Percentiles rank a stretch among this genome's conserved stretches.
These are phyloP conservation scores for Drechslera avenae DNA, from an alignment of 2,329 filamentous ascomycete species.

Conservation along the genomic window DNA sequence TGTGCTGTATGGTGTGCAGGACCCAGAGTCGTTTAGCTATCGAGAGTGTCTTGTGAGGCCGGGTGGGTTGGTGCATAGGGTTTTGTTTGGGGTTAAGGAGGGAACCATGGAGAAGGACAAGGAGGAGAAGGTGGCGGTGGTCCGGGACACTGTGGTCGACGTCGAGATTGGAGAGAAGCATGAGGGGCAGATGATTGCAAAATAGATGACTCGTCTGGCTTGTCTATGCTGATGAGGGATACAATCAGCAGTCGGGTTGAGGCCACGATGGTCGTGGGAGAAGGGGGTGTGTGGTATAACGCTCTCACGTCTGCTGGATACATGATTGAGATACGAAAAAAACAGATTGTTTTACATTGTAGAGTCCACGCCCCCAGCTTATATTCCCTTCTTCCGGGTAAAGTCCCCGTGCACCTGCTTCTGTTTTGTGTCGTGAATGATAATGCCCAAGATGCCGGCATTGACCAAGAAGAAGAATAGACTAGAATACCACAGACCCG, in stretches of 20 bases:
- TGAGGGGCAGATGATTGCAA: neutral
- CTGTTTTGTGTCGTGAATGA: constrained; percentile 66
- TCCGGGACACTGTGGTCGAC: neutral
- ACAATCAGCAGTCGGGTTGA: too few species aligned
- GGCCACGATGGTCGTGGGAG: too few species aligned
- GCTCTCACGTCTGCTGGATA: too few species aligned
- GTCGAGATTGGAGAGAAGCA: neutral
- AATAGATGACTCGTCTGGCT: neutral
- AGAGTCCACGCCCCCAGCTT: too few species aligned
- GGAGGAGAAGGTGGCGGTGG: neutral
- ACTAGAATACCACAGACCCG: constrained; percentile 78
- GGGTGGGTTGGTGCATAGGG: neutral
- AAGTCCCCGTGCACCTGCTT: neutral
- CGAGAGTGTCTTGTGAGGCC: neutral
- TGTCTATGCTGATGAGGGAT: neutral
- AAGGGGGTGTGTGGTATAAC: too few species aligned
- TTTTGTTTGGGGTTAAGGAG: constrained; percentile 4
- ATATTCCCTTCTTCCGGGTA: neutral
- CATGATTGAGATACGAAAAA: too few species aligned
- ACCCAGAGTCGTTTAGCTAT: constrained; percentile 10
- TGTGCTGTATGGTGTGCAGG: constrained; percentile 20
- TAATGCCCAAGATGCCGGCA: constrained; percentile 81
- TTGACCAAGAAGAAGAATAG: constrained; percentile 84
- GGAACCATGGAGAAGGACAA: neutral
- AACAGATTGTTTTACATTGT: too few species aligned